These are phyloP conservation scores for Yamadazyma oceani DNA, from an alignment of 1,139 yeast genomes.

Conservation along the genomic window DNA sequence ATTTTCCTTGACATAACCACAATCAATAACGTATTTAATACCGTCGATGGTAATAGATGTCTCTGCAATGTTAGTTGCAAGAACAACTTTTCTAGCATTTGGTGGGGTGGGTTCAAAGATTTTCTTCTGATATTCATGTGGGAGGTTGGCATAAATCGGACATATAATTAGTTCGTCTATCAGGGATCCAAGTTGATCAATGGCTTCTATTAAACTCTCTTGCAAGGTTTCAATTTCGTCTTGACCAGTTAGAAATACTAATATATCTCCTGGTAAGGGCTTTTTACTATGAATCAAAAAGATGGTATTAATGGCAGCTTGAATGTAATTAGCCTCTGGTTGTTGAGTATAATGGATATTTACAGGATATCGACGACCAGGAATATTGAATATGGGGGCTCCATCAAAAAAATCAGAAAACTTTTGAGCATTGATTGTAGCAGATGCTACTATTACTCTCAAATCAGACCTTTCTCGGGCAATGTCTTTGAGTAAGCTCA, in stretches of 20 bases:
- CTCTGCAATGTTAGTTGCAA: slow-evolving; percentile 96
- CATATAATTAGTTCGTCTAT: slow-evolving; percentile 69
- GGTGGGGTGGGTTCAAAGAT: slow-evolving; percentile 89
- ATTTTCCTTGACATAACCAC: slow-evolving; percentile 90
- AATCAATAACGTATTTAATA: slow-evolving; percentile 83
- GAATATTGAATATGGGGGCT: slow-evolving; percentile 85
- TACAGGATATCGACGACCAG: slow-evolving; percentile 89
- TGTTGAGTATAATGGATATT: slow-evolving; percentile 81
- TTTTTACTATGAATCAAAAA: slow-evolving; percentile 73
- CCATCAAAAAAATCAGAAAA: slow-evolving; percentile 75
- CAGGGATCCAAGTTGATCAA: slow-evolving; percentile 59
- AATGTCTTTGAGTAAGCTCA: slow-evolving; percentile 79
- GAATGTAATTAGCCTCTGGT: slow-evolving; percentile 87
- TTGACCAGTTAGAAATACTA: slow-evolving; percentile 90
- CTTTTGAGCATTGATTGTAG: slow-evolving; percentile 88
- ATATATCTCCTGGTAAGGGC: slow-evolving; percentile 72
- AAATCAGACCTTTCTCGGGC: slow-evolving; percentile 63
- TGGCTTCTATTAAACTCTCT: slow-evolving; percentile 66
- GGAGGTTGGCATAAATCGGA: slow-evolving; percentile 90
- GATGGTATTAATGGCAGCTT: slow-evolving; percentile 85
- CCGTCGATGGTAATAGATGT: slow-evolving; percentile 96
- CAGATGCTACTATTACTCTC: slow-evolving; percentile 80
- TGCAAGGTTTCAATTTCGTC: slow-evolving; percentile 89
- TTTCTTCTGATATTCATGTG: slow-evolving; percentile 75
- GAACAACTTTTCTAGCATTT: slow-evolving; percentile 77